phyloP scores from a whole-genome alignment of 495 filamentous ascomycete species.

The Penicillium angulare region DNA sequence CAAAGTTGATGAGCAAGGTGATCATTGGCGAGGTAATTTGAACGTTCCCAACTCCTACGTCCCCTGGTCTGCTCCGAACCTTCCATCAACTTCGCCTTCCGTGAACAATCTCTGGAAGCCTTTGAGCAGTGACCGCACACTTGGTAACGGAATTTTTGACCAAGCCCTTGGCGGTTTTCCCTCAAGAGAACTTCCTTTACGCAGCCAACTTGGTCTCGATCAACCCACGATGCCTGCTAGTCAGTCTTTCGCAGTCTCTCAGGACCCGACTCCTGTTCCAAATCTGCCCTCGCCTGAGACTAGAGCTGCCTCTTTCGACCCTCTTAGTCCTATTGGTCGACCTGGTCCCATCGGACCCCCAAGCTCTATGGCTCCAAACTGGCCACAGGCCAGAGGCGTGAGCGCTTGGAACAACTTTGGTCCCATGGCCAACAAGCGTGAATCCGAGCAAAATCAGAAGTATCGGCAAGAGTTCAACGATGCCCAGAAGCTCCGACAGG shows the following conservation, averaged over 20 bases:
- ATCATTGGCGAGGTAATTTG: slow-evolving; percentile 39
- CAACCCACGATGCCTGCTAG: slow-evolving; percentile 30
- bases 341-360: slow-evolving; percentile 56
- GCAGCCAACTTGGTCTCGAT: slow-evolving; percentile 39
- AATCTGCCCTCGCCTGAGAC: slow-evolving; percentile 37
- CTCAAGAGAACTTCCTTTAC: slow-evolving; percentile 37
- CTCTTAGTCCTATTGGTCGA: slow-evolving; percentile 37
- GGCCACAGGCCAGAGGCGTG: slow-evolving; percentile 35
- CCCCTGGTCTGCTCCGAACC: slow-evolving; percentile 39
- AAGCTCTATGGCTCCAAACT: slow-evolving; percentile 34
- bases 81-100: slow-evolving; percentile 34
- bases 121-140: slow-evolving; percentile 63
- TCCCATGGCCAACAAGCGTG: slow-evolving; percentile 38
- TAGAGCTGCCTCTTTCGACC: slow-evolving; percentile 35
- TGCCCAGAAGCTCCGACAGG: slow-evolving; percentile 23
- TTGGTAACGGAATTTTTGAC: slow-evolving; percentile 80
- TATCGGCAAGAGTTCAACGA: slow-evolving; percentile 51
- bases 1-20: slow-evolving; percentile 33
- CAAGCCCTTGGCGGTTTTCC: slow-evolving; percentile 53
- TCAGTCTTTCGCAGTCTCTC: slow-evolving; percentile 33
- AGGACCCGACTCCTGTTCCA: slow-evolving; percentile 31
- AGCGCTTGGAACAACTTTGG: slow-evolving; percentile 53
- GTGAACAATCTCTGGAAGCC: slow-evolving; percentile 72
- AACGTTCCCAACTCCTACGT: slow-evolving; percentile 36
- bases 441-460: slow-evolving; percentile 41